Evolutionary conservation across 1,139 yeast species (phyloP).

Genomic region (Debaryomyces fabryi): DNA sequence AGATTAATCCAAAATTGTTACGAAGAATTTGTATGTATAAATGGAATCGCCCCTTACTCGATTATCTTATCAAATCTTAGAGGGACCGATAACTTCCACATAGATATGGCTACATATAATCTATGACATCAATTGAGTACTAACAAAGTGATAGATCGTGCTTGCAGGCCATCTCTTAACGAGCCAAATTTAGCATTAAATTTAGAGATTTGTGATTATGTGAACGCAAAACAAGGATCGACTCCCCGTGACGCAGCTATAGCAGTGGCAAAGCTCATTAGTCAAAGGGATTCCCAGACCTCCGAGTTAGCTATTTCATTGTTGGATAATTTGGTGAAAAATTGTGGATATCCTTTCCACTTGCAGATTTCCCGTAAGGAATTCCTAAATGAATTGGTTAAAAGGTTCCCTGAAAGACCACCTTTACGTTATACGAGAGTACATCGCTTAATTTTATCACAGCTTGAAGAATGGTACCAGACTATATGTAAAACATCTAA

Average conservation of each 20-base stretch:
- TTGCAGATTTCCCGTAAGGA: conserved; percentile 94
- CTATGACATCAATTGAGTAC: conserved; percentile 11
- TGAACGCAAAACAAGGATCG: conserved; percentile 89
- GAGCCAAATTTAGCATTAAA: conserved; percentile 91
- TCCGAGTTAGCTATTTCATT: conserved; percentile 58
- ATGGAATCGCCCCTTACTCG: background rate
- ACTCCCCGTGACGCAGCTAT: conserved; percentile 93
- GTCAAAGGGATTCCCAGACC: conserved; percentile 82
- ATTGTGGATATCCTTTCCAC: conserved; percentile 97
- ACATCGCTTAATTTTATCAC: conserved; percentile 82
- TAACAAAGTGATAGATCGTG: conserved; percentile 57
- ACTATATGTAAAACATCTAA: conserved; percentile 89
- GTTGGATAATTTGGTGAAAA: conserved; percentile 89
- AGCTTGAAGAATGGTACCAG: conserved; percentile 96
- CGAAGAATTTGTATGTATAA: conserved; percentile 61
- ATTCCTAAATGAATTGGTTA: conserved; percentile 88
- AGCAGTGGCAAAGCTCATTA: conserved; percentile 82
- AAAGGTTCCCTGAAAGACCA: conserved; percentile 93
- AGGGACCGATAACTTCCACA: background rate
- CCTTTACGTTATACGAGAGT: conserved; percentile 82
- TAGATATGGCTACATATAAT: background rate
- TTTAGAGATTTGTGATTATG: conserved; percentile 89
- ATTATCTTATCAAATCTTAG: background rate
- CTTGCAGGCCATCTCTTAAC: conserved; percentile 79
- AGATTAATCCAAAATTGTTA: conserved; percentile 59